Base-by-base conservation (phyloP, 768 basidiomycete species). In the Mycena sanguinolenta region DNA sequence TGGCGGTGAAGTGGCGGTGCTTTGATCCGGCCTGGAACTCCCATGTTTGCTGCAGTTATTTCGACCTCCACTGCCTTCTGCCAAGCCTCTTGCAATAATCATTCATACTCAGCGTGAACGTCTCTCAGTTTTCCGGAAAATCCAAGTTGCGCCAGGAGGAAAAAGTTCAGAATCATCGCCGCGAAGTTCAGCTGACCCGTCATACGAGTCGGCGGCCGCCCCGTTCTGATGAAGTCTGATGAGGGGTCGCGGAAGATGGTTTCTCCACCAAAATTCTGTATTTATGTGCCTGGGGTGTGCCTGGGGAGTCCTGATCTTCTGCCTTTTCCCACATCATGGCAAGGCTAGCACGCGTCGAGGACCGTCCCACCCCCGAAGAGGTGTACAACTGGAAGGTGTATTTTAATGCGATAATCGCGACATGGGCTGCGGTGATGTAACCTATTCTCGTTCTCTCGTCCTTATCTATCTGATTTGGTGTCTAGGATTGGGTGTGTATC, bases 341-440 rank as follows among this genome's bases (percentile, higher is more conserved):
- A 12, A 74, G 64, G 39, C 69, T 77, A 12, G 50, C 67, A 2
- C 73, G 73, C 64, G 64, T 77, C 25, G 78, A 79, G 49, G 78
- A 79, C 65, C 70, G 78, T 1, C 75, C 77, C 9, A 79, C 77
- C 7, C 78, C 77, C 23, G 65, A 69, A n/a, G 78, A 82, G 52
- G 78, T 83, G 2, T 84, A 85, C 78, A 85, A 85, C 72, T 82
- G 78, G 78, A 78, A 82, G 42, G 80, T 84, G 2, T 84, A 86
- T 58, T 60, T 77, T 23, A 79, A 79, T 28, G 77, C 82, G 23
- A 73, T 80, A 34, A 74, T 79, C 21, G 79, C 78, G 32, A 77
- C 83, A 5, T 83, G 80, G 63, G 84, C 81, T 9, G 83, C 83
- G 52, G 77, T 81, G 32, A 83, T 82, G 68, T 69, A 42, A 16